Conservation (phyloP, 1,139 yeast species). For the Candida pseudoviswanathii region DNA sequence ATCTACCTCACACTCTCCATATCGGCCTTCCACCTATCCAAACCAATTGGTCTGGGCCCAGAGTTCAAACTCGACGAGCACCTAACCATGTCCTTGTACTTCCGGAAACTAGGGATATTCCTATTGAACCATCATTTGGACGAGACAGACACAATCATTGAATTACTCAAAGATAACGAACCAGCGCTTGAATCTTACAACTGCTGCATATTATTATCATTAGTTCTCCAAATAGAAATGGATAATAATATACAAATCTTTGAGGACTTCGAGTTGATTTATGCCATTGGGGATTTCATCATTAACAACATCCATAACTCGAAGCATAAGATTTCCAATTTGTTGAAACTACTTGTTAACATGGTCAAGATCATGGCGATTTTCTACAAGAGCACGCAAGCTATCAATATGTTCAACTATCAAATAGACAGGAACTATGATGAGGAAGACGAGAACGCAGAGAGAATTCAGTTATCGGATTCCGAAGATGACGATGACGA, state of each 20-base stretch:
- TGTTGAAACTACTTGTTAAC: slow-evolving; percentile 27
- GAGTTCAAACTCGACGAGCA: slow-evolving; percentile 25
- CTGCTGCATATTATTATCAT: slow-evolving; percentile 28
- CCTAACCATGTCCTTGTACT: slow-evolving; percentile 34
- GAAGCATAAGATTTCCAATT: slow-evolving; percentile 15
- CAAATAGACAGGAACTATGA: slow-evolving; percentile 33
- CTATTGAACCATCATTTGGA: slow-evolving; percentile 45
- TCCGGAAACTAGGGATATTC: slow-evolving; percentile 40
- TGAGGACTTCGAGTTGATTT: slow-evolving; percentile 46
- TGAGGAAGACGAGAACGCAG: slow-evolving; percentile 32
- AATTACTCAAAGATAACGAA: slow-evolving; percentile 12
- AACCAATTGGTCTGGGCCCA: slow-evolving; percentile 14
- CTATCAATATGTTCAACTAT: slow-evolving; percentile 42
- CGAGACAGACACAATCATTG: slow-evolving; percentile 39
- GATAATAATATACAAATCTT: slow-evolving; percentile 42
- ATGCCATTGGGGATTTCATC: slow-evolving; percentile 45
- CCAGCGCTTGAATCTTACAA: slow-evolving; percentile 22
- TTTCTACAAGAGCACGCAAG: slow-evolving; percentile 44
- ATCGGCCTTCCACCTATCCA: slow-evolving; percentile 26
- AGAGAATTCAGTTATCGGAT: slow-evolving; percentile 34
- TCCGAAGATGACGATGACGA: slow-evolving; percentile 15
- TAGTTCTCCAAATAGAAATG: slow-evolving; percentile 40
- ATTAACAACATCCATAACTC: slow-evolving; percentile 23
- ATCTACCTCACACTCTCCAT: slow-evolving; percentile 30
- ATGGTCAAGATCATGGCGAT: slow-evolving; percentile 32